These are phyloP conservation scores for Fusarium sp. DNA, from an alignment of 2,329 filamentous ascomycete species.

Conservation along the genomic window DNA sequence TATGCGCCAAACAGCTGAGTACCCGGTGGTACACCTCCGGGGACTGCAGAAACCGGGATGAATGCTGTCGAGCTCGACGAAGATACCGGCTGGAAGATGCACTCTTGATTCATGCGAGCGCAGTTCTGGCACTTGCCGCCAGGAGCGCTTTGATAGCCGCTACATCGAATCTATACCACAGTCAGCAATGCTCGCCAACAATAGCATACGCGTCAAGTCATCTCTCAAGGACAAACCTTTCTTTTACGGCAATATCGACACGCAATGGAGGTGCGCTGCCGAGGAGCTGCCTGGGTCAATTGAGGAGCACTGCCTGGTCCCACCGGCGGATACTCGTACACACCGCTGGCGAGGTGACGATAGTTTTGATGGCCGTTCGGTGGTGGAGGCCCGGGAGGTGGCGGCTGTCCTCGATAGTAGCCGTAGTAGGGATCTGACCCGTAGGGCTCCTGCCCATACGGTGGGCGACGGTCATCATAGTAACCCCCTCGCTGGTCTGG, in stretches of 20 bases:
- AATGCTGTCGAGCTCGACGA: conserved; percentile 71
- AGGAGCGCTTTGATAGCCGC: conserved; percentile 71
- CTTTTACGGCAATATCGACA: conserved; percentile 74
- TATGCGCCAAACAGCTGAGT: conserved; percentile 72
- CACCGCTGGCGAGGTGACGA: conserved; percentile 48
- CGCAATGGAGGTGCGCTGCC: conserved; percentile 73
- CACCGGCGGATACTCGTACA: conserved; percentile 55
- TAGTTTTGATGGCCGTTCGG: conserved; percentile 51
- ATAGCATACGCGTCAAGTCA: not conserved
- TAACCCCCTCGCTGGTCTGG: conserved; percentile 58
- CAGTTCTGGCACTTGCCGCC: conserved; percentile 75
- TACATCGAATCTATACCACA: conserved; percentile 69
- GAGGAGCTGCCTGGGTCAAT: conserved; percentile 68
- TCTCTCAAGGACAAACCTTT: conserved; percentile 61
- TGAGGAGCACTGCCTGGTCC: conserved; percentile 53
- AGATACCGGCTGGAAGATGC: conserved; percentile 73
- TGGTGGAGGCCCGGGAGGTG: conserved; percentile 51
- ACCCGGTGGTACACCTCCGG: conserved; percentile 71
- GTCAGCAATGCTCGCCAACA: conserved; percentile 19
- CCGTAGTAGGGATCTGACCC: conserved; percentile 55
- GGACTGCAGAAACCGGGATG: conserved; percentile 71
- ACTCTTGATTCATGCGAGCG: conserved; percentile 74
- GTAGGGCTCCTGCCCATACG: conserved; percentile 55
- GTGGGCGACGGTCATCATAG: conserved; percentile 56
- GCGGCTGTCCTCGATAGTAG: conserved; percentile 47